phyloP scores from a whole-genome alignment of 805 yeast genomes.

The Ogataea zsoltii region DNA sequence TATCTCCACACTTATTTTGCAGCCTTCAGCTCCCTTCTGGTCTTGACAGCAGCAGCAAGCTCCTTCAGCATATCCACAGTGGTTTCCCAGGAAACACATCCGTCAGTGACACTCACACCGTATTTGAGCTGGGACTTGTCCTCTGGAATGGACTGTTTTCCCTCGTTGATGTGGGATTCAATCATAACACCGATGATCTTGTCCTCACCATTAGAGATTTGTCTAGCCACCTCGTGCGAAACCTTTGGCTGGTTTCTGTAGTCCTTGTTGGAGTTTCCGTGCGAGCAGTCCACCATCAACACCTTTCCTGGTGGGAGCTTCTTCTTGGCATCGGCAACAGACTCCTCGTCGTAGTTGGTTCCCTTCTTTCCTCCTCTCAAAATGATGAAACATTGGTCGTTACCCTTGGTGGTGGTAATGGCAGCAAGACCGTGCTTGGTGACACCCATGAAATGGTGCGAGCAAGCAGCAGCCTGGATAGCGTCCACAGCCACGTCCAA shows the following conservation, averaged over 20 bases:
- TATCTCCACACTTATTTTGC: constrained; percentile 1
- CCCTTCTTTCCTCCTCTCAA: constrained; percentile 95
- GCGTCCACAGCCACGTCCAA: constrained; percentile 94
- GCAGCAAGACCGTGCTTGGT: constrained; percentile 98
- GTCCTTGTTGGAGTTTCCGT: constrained; percentile 94
- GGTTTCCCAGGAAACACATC: constrained; percentile 90
- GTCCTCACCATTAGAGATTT: constrained; percentile 78
- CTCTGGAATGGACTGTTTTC: constrained; percentile 78
- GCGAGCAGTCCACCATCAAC: constrained; percentile 96
- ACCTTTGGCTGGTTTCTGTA: constrained; percentile 95
- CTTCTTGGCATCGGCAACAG: constrained; percentile 73
- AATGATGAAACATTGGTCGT: constrained; percentile 89
- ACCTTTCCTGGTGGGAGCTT: constrained; percentile 50
- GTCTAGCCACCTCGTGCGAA: constrained; percentile 77
- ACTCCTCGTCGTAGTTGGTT: constrained; percentile 83
- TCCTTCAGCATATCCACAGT: constrained; percentile 79
- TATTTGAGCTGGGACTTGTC: constrained; percentile 67
- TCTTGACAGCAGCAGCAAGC: constrained; percentile 79
- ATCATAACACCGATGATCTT: constrained; percentile 91
- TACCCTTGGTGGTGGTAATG: constrained; percentile 93
- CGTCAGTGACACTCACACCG: constrained; percentile 97
- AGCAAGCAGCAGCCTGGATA: constrained; percentile 82
- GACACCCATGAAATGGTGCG: constrained; percentile 96
- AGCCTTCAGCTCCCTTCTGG: constrained; percentile 57
- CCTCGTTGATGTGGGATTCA: constrained; percentile 89